Conservation (phyloP, 2,329 filamentous ascomycete species). For the Sporothrix sp. region DNA sequence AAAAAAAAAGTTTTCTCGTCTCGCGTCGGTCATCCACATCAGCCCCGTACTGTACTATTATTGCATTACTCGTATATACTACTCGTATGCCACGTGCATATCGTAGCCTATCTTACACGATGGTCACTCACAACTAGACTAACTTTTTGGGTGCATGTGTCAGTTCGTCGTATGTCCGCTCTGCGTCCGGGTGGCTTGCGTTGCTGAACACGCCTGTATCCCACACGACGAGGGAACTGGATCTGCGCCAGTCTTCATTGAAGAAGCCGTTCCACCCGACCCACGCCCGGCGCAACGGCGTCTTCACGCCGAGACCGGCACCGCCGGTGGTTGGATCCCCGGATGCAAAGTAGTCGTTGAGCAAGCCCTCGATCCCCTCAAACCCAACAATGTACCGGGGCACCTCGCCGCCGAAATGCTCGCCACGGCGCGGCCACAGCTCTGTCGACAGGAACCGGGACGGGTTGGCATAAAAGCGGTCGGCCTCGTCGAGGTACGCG, state of each 20-base stretch:
- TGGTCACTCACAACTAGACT: too few relatives aligned
- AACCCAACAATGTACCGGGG: conserved; percentile 54
- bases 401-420: conserved; percentile 25
- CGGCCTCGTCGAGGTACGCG: conserved; percentile 77
- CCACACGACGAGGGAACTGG: conserved; percentile 52
- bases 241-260: conserved; percentile 50
- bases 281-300: conserved; percentile 39
- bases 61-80: too few relatives aligned
- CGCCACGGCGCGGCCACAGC: conserved; percentile 33
- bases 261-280: conserved; percentile 50
- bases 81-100: too few relatives aligned
- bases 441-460: conserved; percentile 44
- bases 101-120: too few relatives aligned
- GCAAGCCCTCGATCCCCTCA: conserved; percentile 44
- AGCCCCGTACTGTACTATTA: too few relatives aligned
- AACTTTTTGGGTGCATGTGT: neutral
- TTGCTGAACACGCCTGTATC: conserved; percentile 33
- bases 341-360: conserved; percentile 33
- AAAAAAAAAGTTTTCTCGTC: too few relatives aligned
- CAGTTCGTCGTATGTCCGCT: conserved; percentile 6
- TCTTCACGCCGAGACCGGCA: conserved; percentile 31
- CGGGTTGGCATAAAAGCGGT: conserved; percentile 60
- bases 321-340: conserved; percentile 21
- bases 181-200: conserved; percentile 15
- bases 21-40: too few relatives aligned